A percentile compares a stretch with the other conserved stretches of the same genome.
These are phyloP conservation scores for Ramalina intermedia DNA, from an alignment of 495 filamentous ascomycete species.

Conservation along the genomic window DNA sequence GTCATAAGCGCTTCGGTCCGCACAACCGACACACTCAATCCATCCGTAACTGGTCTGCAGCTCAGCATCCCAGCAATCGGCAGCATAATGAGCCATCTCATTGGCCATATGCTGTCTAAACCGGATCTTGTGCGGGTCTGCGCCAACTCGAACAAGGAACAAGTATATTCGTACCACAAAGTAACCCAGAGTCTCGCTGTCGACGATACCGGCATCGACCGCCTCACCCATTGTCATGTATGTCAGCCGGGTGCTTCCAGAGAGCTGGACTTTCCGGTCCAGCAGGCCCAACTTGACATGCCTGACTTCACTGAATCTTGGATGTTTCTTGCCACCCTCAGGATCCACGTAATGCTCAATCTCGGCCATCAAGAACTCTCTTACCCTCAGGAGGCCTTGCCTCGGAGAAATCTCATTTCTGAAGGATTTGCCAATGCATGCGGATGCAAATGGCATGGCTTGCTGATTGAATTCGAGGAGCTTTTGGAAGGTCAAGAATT, in stretches of 20 bases:
- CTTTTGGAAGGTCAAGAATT: conserved; percentile 55
- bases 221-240: conserved; percentile 54
- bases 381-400: conserved; percentile 49
- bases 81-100: conserved; percentile 75
- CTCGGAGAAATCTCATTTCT: conserved; percentile 62
- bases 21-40: conserved; percentile 79
- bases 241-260: conserved; percentile 46
- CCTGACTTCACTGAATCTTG: conserved; percentile 47
- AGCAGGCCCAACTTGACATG: conserved; percentile 51
- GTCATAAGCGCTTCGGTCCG: conserved; percentile 70
- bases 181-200: conserved; percentile 82
- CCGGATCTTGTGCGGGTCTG: conserved; percentile 56
- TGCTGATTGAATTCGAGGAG: conserved; percentile 59
- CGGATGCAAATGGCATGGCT: conserved; percentile 56
- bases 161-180: conserved; percentile 66
- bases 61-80: conserved; percentile 78
- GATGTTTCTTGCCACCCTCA: conserved; percentile 55
- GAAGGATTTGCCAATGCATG: conserved; percentile 65
- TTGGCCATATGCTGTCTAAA: conserved; percentile 78
- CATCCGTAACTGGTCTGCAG: conserved; percentile 66
- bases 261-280: conserved; percentile 56
- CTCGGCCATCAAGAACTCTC: conserved; percentile 64
- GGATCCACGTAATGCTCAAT: conserved; percentile 64
- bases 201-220: conserved; percentile 50
- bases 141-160: conserved; percentile 57